Evolutionary conservation across 2,329 filamentous ascomycete genomes (phyloP).

Genomic region (Gremmenia infestans): DNA sequence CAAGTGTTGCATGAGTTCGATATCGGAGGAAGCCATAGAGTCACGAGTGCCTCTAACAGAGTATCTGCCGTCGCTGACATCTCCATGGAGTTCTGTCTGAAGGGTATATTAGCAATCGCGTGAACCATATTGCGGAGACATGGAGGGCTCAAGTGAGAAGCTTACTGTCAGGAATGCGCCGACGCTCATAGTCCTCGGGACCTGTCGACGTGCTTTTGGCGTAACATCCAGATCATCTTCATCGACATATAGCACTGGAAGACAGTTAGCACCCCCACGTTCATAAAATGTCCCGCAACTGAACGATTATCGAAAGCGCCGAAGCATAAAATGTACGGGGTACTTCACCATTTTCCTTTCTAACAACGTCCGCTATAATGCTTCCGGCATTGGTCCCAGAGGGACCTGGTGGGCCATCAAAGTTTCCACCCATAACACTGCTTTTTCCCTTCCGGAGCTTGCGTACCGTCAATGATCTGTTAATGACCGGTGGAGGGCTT

Average conservation of each 20-base stretch:
- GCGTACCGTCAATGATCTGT: conserved; percentile 29
- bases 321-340: neutral
- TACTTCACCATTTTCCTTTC: conserved; percentile 8
- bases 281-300: neutral
- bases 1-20: neutral
- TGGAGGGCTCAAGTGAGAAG: neutral
- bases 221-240: conserved; percentile 23
- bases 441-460: conserved; percentile 22
- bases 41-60: conserved; percentile 15
- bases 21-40: conserved; percentile 5
- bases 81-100: conserved; percentile 19
- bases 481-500: conserved; percentile 22
- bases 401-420: conserved; percentile 6
- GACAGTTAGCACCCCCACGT: neutral
- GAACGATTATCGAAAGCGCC: neutral
- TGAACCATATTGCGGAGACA: neutral
- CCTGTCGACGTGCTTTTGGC: conserved; percentile 20
- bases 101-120: neutral
- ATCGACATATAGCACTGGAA: conserved; percentile 2
- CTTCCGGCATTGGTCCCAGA: neutral
- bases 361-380: conserved; percentile 7
- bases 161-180: conserved; percentile 22
- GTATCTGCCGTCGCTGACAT: conserved; percentile 12
- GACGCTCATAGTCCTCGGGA: conserved; percentile 22
- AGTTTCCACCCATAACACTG: conserved; percentile 17